Evolutionary conservation across 2,329 filamentous ascomycete species (phyloP).

Genomic region (Dryadomyces quercivorus): DNA sequence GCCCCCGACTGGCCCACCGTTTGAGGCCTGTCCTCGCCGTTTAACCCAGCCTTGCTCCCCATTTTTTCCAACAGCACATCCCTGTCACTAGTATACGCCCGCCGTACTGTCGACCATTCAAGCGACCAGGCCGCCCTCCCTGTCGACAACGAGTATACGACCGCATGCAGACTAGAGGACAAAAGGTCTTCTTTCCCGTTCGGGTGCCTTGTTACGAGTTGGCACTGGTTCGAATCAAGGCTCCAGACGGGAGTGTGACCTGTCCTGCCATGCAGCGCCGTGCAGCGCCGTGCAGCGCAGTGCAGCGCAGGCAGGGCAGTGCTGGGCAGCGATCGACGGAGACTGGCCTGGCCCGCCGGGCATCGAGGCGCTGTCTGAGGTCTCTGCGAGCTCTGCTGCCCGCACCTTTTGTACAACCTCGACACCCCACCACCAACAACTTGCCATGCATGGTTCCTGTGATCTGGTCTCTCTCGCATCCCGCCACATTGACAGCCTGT

Average conservation of each 20-base stretch:
- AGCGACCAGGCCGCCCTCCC: no score
- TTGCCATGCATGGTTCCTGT: not conserved
- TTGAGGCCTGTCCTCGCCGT: not conserved
- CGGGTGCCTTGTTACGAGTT: not conserved
- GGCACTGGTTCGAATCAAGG: no score
- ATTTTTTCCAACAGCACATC: not conserved
- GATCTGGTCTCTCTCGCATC: not conserved
- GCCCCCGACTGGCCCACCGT: not conserved
- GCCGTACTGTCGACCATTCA: not conserved
- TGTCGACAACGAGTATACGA: not conserved
- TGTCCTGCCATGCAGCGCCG: not conserved
- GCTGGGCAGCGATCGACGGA: not conserved
- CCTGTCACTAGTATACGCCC: not conserved
- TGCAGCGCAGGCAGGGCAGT: not conserved
- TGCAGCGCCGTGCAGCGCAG: no score
- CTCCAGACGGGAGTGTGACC: not conserved
- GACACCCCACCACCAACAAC: not conserved
- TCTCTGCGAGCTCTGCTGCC: not conserved
- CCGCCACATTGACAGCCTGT: not conserved
- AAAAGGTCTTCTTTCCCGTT: not conserved
- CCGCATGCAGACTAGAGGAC: no score
- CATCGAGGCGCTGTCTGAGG: not conserved
- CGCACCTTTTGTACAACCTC: not conserved
- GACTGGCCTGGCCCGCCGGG: not conserved
- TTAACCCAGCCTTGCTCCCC: not conserved